Evolutionary conservation across 345 rosid genomes (phyloP), one percentile per base, ranked within the genome.

Genomic region (Nasturtium officinale): DNA sequence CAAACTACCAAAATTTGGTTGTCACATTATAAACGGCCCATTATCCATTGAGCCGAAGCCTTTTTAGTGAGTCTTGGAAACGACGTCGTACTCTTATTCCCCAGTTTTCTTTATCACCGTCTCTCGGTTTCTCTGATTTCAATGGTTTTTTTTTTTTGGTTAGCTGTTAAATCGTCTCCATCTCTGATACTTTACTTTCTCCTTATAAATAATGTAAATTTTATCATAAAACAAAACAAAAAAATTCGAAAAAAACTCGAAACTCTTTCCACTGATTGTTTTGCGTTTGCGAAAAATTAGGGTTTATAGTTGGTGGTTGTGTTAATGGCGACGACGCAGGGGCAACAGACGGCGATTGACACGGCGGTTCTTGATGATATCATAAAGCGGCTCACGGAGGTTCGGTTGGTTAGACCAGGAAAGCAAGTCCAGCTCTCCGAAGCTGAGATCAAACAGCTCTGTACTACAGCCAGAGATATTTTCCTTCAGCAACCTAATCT

Each of bases 361-460:
- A 42, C 86, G 29, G 79, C 84, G 16, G 76, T 83, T 40, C 82
- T 94, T 2, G 97, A 94, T 76, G 97, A 88, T 71, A 87, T 94
- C 72, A 94, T 91, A 71, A 61, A 79, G 17, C 87, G 97, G 67
- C 84, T 94, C n/a, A 84, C 88, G 23, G 96, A 88, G 82, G 96
- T 94, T 77, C 92, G 97, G 37, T 87, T 80, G 79, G 84, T 89
- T 53, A 80, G 96, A 80, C 95, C 97, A 2, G 97, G 97, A 42
- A 94, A 87, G 81, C 98, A 89, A 76, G 98, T 91, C 30, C 97
- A 89, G 86, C 89, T 94, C 53, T 89, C 91, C 0, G 98, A 94
- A 83, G 63, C 77, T 29, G 98, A 94, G 82, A 94, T 94, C 95
- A 91, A 78, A 84, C 96, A 94, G 83, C 91, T 94, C 13, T 89